Percentiles rank a stretch among this genome's conserved stretches.
Conservation (phyloP, 805 yeast species). For the Ogataea zsoltii region DNA sequence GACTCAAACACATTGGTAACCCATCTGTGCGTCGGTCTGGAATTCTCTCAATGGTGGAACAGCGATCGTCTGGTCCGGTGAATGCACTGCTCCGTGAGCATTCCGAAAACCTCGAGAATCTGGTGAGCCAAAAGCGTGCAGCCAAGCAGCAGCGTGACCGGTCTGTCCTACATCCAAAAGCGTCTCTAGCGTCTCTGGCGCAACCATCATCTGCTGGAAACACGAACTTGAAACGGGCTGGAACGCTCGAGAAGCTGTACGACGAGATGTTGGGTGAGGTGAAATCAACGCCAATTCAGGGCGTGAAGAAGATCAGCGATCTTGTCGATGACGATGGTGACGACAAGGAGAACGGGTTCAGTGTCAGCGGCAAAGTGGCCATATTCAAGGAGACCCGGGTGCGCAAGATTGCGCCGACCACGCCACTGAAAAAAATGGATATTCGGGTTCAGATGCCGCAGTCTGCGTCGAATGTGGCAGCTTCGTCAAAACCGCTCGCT, state of each 20-base stretch:
- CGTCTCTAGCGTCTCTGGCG: constrained; percentile 33
- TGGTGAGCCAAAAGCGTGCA: neutral
- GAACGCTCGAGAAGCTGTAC: constrained; percentile 28
- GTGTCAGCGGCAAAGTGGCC: constrained; percentile 49
- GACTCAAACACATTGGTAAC: constrained; percentile 39
- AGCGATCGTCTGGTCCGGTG: constrained; percentile 25
- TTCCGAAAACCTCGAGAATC: constrained; percentile 10
- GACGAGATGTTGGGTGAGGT: constrained; percentile 31
- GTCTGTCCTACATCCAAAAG: constrained; percentile 35
- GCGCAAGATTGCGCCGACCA: constrained; percentile 55
- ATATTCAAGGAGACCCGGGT: constrained; percentile 50
- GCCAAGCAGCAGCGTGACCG: constrained; percentile 15
- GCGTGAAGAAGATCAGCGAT: constrained; percentile 29
- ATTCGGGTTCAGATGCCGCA: constrained; percentile 28
- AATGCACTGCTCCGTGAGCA: constrained; percentile 25
- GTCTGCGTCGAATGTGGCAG: too few relatives aligned
- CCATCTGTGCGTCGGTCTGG: constrained; percentile 44
- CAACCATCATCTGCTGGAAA: constrained; percentile 2
- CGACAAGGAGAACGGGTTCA: constrained; percentile 41
- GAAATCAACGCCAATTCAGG: constrained; percentile 34
- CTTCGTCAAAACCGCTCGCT: too few relatives aligned
- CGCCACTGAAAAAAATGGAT: constrained; percentile 67
- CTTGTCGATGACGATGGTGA: constrained; percentile 18
- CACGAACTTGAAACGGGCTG: constrained; percentile 5
- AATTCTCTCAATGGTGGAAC: constrained; percentile 37